These are phyloP conservation scores for Candida krabiensis DNA, from an alignment of 805 yeast genomes.

Conservation along the genomic window DNA sequence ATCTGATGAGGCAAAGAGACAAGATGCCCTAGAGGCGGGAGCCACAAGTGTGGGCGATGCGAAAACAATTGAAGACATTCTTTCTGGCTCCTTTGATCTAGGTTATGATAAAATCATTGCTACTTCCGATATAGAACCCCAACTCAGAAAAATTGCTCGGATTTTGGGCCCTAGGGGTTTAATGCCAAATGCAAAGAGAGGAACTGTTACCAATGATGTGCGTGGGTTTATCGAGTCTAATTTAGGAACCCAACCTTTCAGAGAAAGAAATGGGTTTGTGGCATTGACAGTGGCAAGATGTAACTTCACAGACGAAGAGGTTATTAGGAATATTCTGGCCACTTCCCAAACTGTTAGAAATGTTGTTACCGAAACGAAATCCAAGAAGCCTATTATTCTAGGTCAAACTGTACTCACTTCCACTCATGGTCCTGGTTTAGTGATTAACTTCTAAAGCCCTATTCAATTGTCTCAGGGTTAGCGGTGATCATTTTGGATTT, in stretches of 20 bases:
- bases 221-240: conserved; percentile 50
- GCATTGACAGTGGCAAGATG: conserved; percentile 75
- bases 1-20: conserved; percentile 48
- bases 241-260: conserved; percentile 72
- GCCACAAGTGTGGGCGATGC: conserved; percentile 71
- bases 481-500: no score
- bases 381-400: conserved; percentile 65
- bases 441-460: conserved; percentile 47
- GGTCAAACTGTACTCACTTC: conserved; percentile 70
- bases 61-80: conserved; percentile 64
- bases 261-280: conserved; percentile 64
- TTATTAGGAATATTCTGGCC: conserved; percentile 66
- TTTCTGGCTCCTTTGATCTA: conserved; percentile 48
- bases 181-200: conserved; percentile 84
- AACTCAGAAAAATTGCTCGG: conserved; percentile 69
- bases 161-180: conserved; percentile 84
- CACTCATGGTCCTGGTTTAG: conserved; percentile 79
- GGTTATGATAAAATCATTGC: conserved; percentile 79
- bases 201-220: conserved; percentile 77
- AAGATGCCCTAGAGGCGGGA: conserved; percentile 56
- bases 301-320: conserved; percentile 72
- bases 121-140: conserved; percentile 74
- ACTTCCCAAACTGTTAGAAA: conserved; percentile 62
- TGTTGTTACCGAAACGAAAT: conserved; percentile 52
- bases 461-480: conserved; percentile 3